phyloP scores from a whole-genome alignment of 1,284 basidiomycete species.

The Irpex lacteus region DNA sequence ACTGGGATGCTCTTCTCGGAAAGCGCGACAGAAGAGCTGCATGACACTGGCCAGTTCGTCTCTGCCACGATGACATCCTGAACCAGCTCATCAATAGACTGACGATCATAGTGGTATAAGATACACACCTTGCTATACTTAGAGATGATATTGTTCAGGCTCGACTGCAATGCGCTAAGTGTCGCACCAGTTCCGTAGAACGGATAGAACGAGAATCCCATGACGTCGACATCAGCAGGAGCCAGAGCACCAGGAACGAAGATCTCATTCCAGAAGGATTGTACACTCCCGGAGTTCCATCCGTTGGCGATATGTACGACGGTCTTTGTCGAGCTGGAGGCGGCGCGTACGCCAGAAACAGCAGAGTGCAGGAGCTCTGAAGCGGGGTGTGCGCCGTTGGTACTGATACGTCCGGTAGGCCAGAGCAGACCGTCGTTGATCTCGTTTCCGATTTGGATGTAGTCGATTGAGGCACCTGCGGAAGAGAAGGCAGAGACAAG shows the following conservation, averaged over 20 bases:
- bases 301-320: constrained; percentile 66
- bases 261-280: constrained; percentile 49
- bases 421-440: constrained; percentile 63
- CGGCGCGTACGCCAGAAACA: constrained; percentile 42
- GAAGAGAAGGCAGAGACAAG: constrained; percentile 48
- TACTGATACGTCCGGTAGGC: constrained; percentile 55
- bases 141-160: constrained; percentile 47
- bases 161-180: constrained; percentile 44
- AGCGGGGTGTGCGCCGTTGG: constrained; percentile 49
- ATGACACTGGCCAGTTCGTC: constrained; percentile 60
- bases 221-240: constrained; percentile 50
- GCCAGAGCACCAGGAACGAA: constrained; percentile 53
- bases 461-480: constrained; percentile 52
- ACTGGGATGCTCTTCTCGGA: constrained; percentile 49
- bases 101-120: background rate
- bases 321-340: constrained; percentile 42
- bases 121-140: constrained; percentile 39
- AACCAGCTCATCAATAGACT: background rate
- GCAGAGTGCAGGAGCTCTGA: constrained; percentile 64
- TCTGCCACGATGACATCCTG: constrained; percentile 57
- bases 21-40: constrained; percentile 40
- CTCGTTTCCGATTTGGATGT: constrained; percentile 54
- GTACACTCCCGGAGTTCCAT: constrained; percentile 48
- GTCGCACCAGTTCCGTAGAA: constrained; percentile 63
- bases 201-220: constrained; percentile 66